phyloP scores from a whole-genome alignment of 2,329 filamentous ascomycete species.

The Fusarium pseudocircinatum region DNA sequence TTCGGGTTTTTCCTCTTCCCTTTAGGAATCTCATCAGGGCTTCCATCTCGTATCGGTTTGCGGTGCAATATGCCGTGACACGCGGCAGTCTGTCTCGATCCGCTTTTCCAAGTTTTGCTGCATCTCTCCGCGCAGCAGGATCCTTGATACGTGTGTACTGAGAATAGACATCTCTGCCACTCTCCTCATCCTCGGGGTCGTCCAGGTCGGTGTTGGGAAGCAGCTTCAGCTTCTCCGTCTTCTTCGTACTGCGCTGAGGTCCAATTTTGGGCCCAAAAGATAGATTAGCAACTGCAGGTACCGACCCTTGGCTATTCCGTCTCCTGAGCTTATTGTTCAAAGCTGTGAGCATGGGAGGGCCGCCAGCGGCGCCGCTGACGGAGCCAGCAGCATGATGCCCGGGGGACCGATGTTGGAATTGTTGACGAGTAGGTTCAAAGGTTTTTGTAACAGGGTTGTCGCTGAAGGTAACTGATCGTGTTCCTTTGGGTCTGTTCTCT shows the following conservation, averaged over 20 bases:
- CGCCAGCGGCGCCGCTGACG: conserved; percentile 49
- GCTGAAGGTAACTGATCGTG: conserved; percentile 81
- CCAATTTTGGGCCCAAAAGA: conserved; percentile 76
- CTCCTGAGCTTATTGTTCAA: conserved; percentile 89
- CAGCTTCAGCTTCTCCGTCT: conserved; percentile 96
- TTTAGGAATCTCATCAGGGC: conserved; percentile 91
- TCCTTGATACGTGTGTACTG: conserved; percentile 99
- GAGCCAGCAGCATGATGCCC: conserved; percentile 42
- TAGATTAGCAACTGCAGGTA: conserved; percentile 50
- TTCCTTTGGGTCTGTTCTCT: conserved; percentile 54
- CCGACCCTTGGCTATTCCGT: conserved; percentile 79
- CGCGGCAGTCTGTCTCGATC: conserved; percentile 87
- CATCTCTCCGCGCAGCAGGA: conserved; percentile 89
- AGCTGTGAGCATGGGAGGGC: conserved; percentile 74
- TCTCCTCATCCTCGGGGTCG: conserved; percentile 86
- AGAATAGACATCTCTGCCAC: conserved; percentile 93
- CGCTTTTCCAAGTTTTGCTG: conserved; percentile 90
- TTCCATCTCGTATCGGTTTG: conserved; percentile 90
- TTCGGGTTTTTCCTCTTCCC: conserved; percentile 78
- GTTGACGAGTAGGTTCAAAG: conserved; percentile 59
- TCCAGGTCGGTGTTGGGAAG: conserved; percentile 88
- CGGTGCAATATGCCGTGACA: conserved; percentile 96
- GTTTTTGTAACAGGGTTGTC: conserved; percentile 72
- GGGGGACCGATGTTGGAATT: conserved; percentile 43
- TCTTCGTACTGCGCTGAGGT: conserved; percentile 93